Base-by-base conservation (phyloP, 2,329 filamentous ascomycete species). In the Aspergillus fumigatiaffinis region DNA sequence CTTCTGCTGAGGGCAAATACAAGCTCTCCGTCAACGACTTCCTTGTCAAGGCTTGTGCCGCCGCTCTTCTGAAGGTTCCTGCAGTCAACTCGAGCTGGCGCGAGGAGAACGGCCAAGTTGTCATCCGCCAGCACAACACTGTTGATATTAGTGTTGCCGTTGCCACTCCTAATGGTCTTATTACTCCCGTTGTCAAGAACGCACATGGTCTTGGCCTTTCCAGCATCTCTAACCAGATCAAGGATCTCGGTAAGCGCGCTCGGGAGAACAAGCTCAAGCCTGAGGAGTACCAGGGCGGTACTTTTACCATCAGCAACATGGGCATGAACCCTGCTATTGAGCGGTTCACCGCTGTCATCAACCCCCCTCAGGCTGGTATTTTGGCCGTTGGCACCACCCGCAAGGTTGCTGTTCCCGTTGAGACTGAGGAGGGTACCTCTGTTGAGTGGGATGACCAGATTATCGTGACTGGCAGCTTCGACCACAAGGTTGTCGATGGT, bases 1-100 rank as follows among this genome's bases (percentile, higher is more conserved):
- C 87, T 73, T 87, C 90, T 12, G 82, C 91, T 50, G 88, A 96
- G 62, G 94, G 93, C 79, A 87, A 92, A 78, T 99, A 96, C 86
- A 99, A 97, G 86, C 90, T 99, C 58, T 97, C 92, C n/a, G 91
- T 99, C 79, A 99, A 99, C 80, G 94, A 99, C 80, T 96, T 99
- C 84, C 84, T 99, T 63, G 91, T 99, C 84, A 99, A 99, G 86
- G 94, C 93, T 67, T 90, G 93, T 58, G 90, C 86, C 58, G 82
- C 90, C 62, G 94, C 94, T 61, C 91, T 89, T 74, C 88, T 88
- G 80, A 97, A 96, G 85, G 92, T 97, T 51, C 94, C 94, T 58
- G 85, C 90, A 64, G 94, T 92, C 79, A 99, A 99, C 85, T 92
- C 92, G 52, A 93, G 90, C 76, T 99, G 94, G 93, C 81, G 82